Evolutionary conservation across 2,329 filamentous ascomycete species (phyloP), one percentile per base, ranked within the genome.

Genomic region (Elsinoe necatrix): DNA sequence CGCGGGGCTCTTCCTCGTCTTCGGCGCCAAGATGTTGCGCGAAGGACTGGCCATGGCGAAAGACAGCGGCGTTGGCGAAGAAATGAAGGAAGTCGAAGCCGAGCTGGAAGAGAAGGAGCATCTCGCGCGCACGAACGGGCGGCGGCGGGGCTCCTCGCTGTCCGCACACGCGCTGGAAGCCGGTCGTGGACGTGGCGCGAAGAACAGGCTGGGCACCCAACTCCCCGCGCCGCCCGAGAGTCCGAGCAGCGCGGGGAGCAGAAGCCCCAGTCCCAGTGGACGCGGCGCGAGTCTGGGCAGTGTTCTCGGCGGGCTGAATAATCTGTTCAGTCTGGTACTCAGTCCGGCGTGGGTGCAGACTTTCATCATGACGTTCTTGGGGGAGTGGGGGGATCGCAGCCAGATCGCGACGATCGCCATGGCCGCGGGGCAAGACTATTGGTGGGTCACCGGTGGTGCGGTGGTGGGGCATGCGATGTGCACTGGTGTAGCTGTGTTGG

Each of bases 351-450:
- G 93, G 93, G 93, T 98, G 12, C 92, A 97, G 73, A 98, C 93
- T 0, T 98, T 98, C 68, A 82, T 95, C 64, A 98, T 98, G 93
- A 98, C 93, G 1, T 98, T 98, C 74, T 75, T 98, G 27, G 93
- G 93, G 39, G 93, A 98, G 71, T 98, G 93, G 93, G 93, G 93
- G 57, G 93, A 98, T 67, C 84, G 93, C 63, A 95, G 89, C 69
- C 93, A 98, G 74, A 97, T 98, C 66, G 93, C 93, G 20, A 98
- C 93, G 0, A 95, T 98, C 68, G 93, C 93, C 55, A 98, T 98
- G 93, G 93, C 93, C 51, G 92, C 93, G 31, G 93, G 93, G 18
- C 89, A 95, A 71, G 93, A 98, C 69, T 98, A 97, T 72, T 97
- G 92, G 92, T 96, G 90, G 87, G 93, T 98, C 34, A 96, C 90